These are phyloP conservation scores for Aspergillus pseudoviridinutans DNA, from an alignment of 2,329 filamentous ascomycete species.

Conservation along the genomic window DNA sequence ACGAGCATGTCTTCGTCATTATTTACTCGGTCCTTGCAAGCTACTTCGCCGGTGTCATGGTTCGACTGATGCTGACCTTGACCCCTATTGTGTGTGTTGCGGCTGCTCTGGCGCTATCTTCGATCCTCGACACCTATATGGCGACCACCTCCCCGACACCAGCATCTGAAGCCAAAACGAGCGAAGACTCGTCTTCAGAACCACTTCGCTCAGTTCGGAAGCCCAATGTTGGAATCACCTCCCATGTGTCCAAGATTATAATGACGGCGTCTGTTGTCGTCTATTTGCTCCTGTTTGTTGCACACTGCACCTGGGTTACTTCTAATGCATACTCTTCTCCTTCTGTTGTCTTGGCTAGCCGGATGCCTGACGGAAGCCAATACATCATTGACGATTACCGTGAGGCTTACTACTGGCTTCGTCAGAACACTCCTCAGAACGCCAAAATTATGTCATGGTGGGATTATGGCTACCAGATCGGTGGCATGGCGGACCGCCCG, in stretches of 20 bases:
- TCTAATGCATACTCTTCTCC: conserved; percentile 98
- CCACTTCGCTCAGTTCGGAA: conserved; percentile 65
- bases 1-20: conserved; percentile 97
- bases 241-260: conserved; percentile 70
- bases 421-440: conserved; percentile 90
- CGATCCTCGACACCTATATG: conserved; percentile 84
- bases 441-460: conserved; percentile 99
- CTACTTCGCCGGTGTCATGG: conserved; percentile 99
- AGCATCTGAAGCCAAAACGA: conserved; percentile 41
- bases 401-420: conserved; percentile 98
- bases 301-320: conserved; percentile 98
- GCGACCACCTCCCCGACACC: conserved; percentile 58
- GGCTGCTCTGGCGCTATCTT: conserved; percentile 81
- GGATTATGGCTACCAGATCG: conserved; percentile 99
- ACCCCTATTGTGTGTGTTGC: conserved; percentile 95
- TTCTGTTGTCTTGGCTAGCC: conserved; percentile 90
- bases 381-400: conserved; percentile 99
- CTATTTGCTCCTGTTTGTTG: conserved; percentile 88
- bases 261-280: conserved; percentile 68
- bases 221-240: conserved; percentile 80
- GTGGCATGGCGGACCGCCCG: conserved; percentile 96
- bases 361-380: conserved; percentile 88
- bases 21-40: conserved; percentile 95
- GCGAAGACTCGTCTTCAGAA: conserved; percentile 32
- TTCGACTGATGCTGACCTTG: conserved; percentile 94